Base-by-base conservation (phyloP, 768 basidiomycete species). In the Lactarius vividus region DNA sequence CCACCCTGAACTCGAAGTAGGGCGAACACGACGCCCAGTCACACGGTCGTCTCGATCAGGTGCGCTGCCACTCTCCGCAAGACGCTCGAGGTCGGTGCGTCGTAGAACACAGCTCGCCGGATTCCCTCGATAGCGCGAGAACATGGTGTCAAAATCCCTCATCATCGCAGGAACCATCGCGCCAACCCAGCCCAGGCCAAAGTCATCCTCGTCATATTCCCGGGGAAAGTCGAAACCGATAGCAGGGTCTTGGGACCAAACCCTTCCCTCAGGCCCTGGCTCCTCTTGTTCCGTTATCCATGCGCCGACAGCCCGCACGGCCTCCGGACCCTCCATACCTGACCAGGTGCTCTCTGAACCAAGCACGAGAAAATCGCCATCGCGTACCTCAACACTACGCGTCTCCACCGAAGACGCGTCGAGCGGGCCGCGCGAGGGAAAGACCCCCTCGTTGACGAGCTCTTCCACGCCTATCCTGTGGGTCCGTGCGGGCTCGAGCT, bases 341-440 rank as follows among this genome's bases (percentile, higher is more conserved):
- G n/a, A 8, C 59, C 65, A 66, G 3, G 59, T 53, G 13, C 15
- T 20, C 29, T 52, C 20, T 8, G 65, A 57, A 1, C 65, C 56
- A 20, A 66, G 46, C n/a, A 66, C 56, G 23, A 62, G 60, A 40
- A 66, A 61, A 31, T 66, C 60, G 11, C 65, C 60, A 26, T 61
- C 29, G 55, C 46, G 49, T n/a, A 66, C 39, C 37, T 66, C 65
- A 8, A 62, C 23, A 29, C 60, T 62, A 29, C 42, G 60, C 35
- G 57, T 61, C 31, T 42, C 29, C 23, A 66, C 55, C 3, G 60
- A 57, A 20, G 46, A 28, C 29, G 11, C 37, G 4, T 62, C 44
- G 8, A 28, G 55, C 18, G 31, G 3, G 26, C 49, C 37, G 4
- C 54, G 46, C 16, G 49, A 54, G 6, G 54, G n/a, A 18, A 31